These are phyloP conservation scores for Alisma plantagoaquatica DNA, from an alignment of 106 monocot species.

Conservation along the genomic window DNA sequence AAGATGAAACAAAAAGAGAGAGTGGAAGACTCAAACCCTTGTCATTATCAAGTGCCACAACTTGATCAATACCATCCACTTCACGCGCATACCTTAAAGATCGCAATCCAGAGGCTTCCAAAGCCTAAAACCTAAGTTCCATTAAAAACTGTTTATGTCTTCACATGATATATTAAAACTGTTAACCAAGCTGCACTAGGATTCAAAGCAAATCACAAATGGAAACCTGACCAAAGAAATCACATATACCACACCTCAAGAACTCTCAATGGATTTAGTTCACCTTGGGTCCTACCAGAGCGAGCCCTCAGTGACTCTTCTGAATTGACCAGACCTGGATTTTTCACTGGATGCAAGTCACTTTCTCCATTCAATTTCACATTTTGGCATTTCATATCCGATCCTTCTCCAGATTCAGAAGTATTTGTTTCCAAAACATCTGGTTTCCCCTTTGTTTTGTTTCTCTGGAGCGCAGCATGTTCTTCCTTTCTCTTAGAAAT, in stretches of 20 bases:
- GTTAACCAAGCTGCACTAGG: not conserved
- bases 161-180: not conserved
- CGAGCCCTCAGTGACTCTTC: slow-evolving; percentile 9
- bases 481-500: slow-evolving; percentile 72
- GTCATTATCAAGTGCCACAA: slow-evolving; percentile 85
- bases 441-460: slow-evolving; percentile 30
- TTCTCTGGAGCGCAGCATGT: slow-evolving; percentile 31
- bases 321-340: slow-evolving; percentile 9
- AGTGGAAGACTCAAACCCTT: slow-evolving; percentile 36
- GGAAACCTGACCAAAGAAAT: not conserved
- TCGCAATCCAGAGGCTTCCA: slow-evolving; percentile 94
- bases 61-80: slow-evolving; percentile 62
- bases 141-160: not conserved
- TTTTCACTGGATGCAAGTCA: slow-evolving; percentile 6
- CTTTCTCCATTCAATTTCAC: slow-evolving; percentile 19
- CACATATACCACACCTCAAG: slow-evolving; percentile 49
- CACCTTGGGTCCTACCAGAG: slow-evolving; percentile 26
- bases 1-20: not conserved
- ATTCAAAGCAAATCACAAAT: not conserved
- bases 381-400: slow-evolving; percentile 7
- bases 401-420: slow-evolving; percentile 18
- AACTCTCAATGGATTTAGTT: slow-evolving; percentile 51
- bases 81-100: slow-evolving; percentile 83
- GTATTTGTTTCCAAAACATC: slow-evolving; percentile 12
- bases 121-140: slow-evolving; percentile 42